Evolutionary conservation across 352 stramenopile species (phyloP), one percentile per base, ranked within the genome.

Genomic region (Pythium dissotocum): DNA sequence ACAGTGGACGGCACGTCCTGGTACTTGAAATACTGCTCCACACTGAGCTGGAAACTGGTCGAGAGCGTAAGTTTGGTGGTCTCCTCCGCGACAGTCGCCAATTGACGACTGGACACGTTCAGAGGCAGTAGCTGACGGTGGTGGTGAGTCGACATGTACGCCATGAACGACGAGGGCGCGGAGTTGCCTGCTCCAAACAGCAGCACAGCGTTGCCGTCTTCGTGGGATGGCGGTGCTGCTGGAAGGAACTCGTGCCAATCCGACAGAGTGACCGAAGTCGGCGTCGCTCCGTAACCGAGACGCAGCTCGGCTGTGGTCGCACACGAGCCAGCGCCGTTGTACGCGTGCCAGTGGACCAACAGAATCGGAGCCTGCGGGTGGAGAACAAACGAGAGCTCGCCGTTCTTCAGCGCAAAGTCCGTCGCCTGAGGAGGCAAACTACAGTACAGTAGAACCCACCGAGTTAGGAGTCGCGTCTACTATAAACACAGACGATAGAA

Each of bases 1-100:
- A 91, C 44, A 5, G 73, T 71, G 2, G 72, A 62, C 14, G 85
- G 72, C 13, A 90, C 63, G 49, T 75, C 72, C 24, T 80, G 76
- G 56, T 90, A 91, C 59, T 78, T 77, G 61, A 83, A 79, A 54
- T 91, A 95, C 60, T 95, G 82, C 14, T 86, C 78, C 1, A 93
- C 61, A 7, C 65, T 81, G 9, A 95, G 75, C 44, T 83, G 74
- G 6, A 77, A 56, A 14, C 14, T 52, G 0, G 69, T 71, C 5
- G 73, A 75, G 10, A 84, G 64, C 51, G 54, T 18, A 40, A 71
- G 61, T 44, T 12, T 38, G 0, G 36, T 55, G 24, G 7, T 54
- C 21, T 62, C 46, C 14, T 59, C 55, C 1, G 26, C 38, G 1
- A 44, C 12, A 5, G 56, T 13, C 14, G 12, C 16, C 10, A 73